Evolutionary conservation across 768 basidiomycete genomes (phyloP), one percentile per base, ranked within the genome.

Genomic region (Vararia minispora): DNA sequence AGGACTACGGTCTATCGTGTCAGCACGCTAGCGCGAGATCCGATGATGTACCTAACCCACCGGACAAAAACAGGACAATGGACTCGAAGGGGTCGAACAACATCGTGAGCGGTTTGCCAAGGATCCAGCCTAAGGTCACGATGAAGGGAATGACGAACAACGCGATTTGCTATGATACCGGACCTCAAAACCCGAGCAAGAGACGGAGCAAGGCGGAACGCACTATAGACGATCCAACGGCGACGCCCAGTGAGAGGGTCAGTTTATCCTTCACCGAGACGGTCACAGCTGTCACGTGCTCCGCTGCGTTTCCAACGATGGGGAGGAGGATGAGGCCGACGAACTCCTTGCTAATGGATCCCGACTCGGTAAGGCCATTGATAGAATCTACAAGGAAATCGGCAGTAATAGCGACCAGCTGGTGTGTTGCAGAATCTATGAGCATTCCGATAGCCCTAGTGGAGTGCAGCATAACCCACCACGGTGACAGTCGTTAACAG

Each of bases 71-170:
- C 26, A 72, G 52, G 6, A 76, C 76, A 31, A 92, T 63, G 1
- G 83, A 81, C 62, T 92, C 85, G 54, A 83, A 91, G 2, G 88
- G 84, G 55, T 94, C 91, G 51, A 94, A 92, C 25, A 91, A 66
- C 39, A 92, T 63, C 12, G 77, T 78, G 37, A 85, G 54, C 8
- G 85, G 83, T 52, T 88, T 90, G 38, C 76, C 78, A 34, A 91
- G 61, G 17, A 73, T 72, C 90, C 89, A 95, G 4, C 68, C 87
- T 6, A 94, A 63, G 7, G 67, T 67, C 22, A 86, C 72, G 46
- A 85, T 79, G 48, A 86, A 78, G 72, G 89, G 81, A 58, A 94
- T 75, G 55, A 95, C 75, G 54, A 91, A 74, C 46, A 92, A 69
- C 1, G 84, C 76, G 43, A 81, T 82, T 80, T 87, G 84, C 78